A percentile compares a stretch with the other conserved stretches of the same genome.
phyloP scores from a whole-genome alignment of 306 rosid species.

The Prinsepia uniflora region DNA sequence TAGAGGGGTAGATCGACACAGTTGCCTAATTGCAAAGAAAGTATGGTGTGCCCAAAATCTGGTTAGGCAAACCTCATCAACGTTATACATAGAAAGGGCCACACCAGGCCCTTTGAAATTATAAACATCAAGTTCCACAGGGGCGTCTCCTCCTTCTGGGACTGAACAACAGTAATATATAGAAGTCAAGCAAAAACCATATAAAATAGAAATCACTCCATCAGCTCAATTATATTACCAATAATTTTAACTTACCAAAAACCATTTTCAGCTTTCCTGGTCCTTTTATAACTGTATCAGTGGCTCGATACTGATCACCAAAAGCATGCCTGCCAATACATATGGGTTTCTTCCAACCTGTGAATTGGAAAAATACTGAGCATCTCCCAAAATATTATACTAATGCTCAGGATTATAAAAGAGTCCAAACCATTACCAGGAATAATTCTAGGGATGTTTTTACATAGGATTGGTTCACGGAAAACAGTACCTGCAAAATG shows the following conservation, averaged over 20 bases:
- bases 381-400: conserved; percentile 20
- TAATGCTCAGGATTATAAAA: conserved; percentile 18
- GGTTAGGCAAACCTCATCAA: conserved; percentile 72
- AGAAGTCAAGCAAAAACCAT: conserved; percentile 14
- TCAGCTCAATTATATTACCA: conserved; percentile 19
- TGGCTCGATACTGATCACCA: conserved; percentile 98
- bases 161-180: conserved; percentile 40
- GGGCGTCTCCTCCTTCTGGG: conserved; percentile 67
- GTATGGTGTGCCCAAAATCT: background rate
- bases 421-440: conserved; percentile 50
- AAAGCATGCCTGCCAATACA: conserved; percentile 98
- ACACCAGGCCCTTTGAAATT: conserved; percentile 87
- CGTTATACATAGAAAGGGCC: conserved; percentile 91
- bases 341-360: conserved; percentile 98
- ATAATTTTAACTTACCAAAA: conserved; percentile 55
- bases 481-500: conserved; percentile 75
- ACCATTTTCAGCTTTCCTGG: conserved; percentile 96
- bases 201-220: background rate
- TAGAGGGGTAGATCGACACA: background rate
- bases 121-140: conserved; percentile 77
- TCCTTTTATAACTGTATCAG: conserved; percentile 64
- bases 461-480: conserved; percentile 89
- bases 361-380: conserved; percentile 37
- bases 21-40: background rate
- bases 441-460: conserved; percentile 71